Base-by-base conservation (phyloP, 306 rosid genomes). In the Cucurbita argyrosperma region DNA sequence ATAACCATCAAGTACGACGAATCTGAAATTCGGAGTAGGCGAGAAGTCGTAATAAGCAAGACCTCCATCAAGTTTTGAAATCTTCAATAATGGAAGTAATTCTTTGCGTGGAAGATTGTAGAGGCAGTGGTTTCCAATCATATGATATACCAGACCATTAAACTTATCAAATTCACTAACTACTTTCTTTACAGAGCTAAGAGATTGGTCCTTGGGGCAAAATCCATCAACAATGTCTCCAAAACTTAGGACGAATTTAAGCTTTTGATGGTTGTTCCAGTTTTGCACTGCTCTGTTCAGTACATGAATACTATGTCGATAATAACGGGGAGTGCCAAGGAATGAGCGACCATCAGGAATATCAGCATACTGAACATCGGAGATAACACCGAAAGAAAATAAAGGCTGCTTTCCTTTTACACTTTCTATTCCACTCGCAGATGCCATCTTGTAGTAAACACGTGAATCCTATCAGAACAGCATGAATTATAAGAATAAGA, bases 111-210 rank as follows among this genome's bases (percentile, higher is more conserved):
- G 97, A 71, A 94, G 97, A 83, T 94, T 94, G 83, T 91, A 94
- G 51, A 94, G 91, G 82, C 99, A 94, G 77, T 94, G 99, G 71
- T 94, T 94, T 63, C 99, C 99, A 68, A 94, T 81, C 85, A 94
- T 74, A 79, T 94, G 99, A 83, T 88, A 85, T 49, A 87, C 88
- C 1, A 84, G 84, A 67, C 97, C 97, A 38, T 72, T 57, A 72
- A 91, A 90, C 9, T 75, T 81, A 40, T 85, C 86, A 53, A 90
- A 91, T 80, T 89, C 90, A 14, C 66, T 64, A 14, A 77, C 85
- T 14, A 91, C 56, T 82, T 82, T 91, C 71, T 81, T 83, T 42
- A 91, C 92, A 16, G 92, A 77, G 42, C 40, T 63, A 49, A 79
- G 35, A 77, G 97, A 91, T 78, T 86, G 89, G 65, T 89, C 90